Conservation (phyloP, 495 filamentous ascomycete genomes). For the Pseudoneurospora amorphoporcata region DNA sequence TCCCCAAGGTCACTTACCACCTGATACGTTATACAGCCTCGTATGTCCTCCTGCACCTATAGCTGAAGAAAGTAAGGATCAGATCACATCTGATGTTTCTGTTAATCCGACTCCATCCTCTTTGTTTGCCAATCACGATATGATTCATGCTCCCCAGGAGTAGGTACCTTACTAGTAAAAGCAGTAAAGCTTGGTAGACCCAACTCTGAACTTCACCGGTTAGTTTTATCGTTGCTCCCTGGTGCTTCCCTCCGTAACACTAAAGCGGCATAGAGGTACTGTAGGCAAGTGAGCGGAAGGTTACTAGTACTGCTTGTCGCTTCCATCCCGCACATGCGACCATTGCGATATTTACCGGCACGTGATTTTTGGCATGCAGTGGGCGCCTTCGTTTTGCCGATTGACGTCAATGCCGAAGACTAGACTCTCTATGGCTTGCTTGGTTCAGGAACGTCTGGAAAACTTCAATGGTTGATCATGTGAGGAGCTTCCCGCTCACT, state of each 20-base stretch:
- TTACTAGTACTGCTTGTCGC: conserved; percentile 5
- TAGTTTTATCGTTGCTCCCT: neutral
- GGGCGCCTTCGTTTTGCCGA: conserved; percentile 15
- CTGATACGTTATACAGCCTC: neutral
- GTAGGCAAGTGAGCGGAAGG: neutral
- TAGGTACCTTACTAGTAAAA: neutral
- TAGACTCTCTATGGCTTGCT: neutral
- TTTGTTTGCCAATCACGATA: neutral
- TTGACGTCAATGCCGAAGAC: conserved; percentile 9
- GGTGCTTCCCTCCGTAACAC: neutral
- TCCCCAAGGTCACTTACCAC: neutral
- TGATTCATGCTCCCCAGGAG: neutral
- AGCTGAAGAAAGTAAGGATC: neutral
- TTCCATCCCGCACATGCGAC: neutral
- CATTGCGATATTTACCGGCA: conserved; percentile 7
- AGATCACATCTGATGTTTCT: neutral
- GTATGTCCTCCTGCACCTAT: neutral
- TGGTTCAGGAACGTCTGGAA: conserved; percentile 3
- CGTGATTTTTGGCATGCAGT: conserved; percentile 17
- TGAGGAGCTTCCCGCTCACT: conserved; percentile 6
- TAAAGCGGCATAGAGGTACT: neutral
- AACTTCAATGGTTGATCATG: conserved; percentile 9
- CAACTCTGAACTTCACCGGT: neutral
- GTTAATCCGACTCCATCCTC: neutral
- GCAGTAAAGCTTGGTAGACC: neutral